Evolutionary conservation across 1,284 basidiomycete species (phyloP).

Genomic region (Ceratobasidium sp.): DNA sequence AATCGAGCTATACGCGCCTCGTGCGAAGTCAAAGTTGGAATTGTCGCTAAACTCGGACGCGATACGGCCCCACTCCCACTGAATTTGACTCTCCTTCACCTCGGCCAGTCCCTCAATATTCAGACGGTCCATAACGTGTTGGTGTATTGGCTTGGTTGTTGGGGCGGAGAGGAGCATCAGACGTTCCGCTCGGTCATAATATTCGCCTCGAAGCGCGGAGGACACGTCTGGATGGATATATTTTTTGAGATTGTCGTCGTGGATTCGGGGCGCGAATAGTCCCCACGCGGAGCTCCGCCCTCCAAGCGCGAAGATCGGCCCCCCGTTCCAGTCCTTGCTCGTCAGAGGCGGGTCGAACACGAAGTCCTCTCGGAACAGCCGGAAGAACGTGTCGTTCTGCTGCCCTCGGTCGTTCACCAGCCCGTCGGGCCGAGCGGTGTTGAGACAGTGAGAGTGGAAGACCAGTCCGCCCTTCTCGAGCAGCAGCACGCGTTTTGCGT

Average conservation of each 20-base stretch:
- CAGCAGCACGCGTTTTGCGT: slow-evolving; percentile 49
- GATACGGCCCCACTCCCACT: slow-evolving; percentile 52
- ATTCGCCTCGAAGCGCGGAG: slow-evolving; percentile 14
- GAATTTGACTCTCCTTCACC: slow-evolving; percentile 19
- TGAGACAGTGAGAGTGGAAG: slow-evolving; percentile 52
- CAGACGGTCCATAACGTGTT: slow-evolving; percentile 49
- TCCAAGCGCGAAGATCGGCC: slow-evolving; percentile 46
- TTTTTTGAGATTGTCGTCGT: slow-evolving; percentile 46
- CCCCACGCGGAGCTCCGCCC: slow-evolving; percentile 50
- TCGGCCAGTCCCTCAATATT: slow-evolving; percentile 37
- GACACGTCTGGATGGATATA: slow-evolving; percentile 27
- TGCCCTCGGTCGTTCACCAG: slow-evolving; percentile 48
- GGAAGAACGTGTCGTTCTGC: slow-evolving; percentile 51
- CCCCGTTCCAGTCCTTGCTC: slow-evolving; percentile 48
- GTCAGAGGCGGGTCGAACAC: slow-evolving; percentile 2
- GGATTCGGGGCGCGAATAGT: slow-evolving; percentile 50
- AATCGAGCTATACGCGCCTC: slow-evolving; percentile 50
- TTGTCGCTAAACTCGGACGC: slow-evolving; percentile 50
- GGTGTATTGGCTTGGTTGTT: slow-evolving; percentile 45
- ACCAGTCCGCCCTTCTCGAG: slow-evolving; percentile 50
- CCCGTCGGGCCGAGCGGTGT: slow-evolving; percentile 49
- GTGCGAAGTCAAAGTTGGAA: slow-evolving; percentile 50
- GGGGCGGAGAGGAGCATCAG: slow-evolving; percentile 47
- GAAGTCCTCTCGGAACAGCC: slow-evolving; percentile 48
- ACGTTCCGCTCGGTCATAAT: slow-evolving; percentile 44